Evolutionary conservation across 257 asterid species (phyloP).

Genomic region (Nemophila menziesii): DNA sequence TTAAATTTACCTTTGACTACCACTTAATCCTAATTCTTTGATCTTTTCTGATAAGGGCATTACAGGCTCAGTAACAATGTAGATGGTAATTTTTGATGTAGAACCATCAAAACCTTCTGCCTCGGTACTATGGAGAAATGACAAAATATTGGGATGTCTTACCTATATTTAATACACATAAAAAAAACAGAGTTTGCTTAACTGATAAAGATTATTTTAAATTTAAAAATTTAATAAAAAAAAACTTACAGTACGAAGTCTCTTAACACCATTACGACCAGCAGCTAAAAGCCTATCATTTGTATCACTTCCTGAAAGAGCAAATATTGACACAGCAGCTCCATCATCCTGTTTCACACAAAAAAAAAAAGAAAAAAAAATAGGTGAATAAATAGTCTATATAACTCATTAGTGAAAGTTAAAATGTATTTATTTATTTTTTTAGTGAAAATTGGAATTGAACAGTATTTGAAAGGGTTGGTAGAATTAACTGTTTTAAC

Average conservation of each 20-base stretch:
- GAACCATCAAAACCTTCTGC: constrained; percentile 79
- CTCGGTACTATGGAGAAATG: constrained; percentile 93
- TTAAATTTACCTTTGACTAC: constrained; percentile 65
- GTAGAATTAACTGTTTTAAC: too few relatives aligned
- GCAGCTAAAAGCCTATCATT: constrained; percentile 91
- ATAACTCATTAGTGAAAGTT: neutral
- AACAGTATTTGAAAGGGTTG: too few relatives aligned
- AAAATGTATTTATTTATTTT: too few relatives aligned
- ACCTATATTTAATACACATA: constrained; percentile 69
- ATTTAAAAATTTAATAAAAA: neutral
- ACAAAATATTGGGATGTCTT: constrained; percentile 94
- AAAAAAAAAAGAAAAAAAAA: constrained; percentile 1
- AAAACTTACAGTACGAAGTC: constrained; percentile 83
- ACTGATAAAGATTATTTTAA: neutral
- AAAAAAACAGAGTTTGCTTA: neutral
- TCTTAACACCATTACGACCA: constrained; percentile 97
- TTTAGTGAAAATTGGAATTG: too few relatives aligned
- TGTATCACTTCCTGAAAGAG: constrained; percentile 77
- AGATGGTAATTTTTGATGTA: constrained; percentile 64
- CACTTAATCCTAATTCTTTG: constrained; percentile 82
- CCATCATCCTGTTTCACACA: constrained; percentile 72
- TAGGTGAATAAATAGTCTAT: neutral
- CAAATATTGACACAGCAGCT: constrained; percentile 84
- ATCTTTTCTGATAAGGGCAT: constrained; percentile 90
- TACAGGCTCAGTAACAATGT: constrained; percentile 94